Evolutionary conservation across 192 early-diverging fungal species (phyloP).

Genomic region (Entrophospora sp.): DNA sequence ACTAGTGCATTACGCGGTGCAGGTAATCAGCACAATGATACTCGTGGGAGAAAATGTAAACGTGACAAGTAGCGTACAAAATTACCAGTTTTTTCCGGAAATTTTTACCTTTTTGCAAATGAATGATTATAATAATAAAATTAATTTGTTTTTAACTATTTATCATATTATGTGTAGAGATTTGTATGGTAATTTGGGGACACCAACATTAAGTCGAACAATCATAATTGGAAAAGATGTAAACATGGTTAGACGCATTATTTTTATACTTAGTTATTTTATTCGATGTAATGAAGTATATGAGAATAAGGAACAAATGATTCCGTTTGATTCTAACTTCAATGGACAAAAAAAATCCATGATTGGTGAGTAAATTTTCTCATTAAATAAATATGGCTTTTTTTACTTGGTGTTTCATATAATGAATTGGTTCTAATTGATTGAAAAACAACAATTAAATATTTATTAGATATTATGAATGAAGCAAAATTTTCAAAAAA

Average conservation of each 20-base stretch:
- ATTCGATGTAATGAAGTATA: slow-evolving; percentile 53
- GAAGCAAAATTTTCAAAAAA: no score
- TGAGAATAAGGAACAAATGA: slow-evolving; percentile 25
- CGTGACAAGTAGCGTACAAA: no score
- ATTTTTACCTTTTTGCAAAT: no score
- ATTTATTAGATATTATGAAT: no score
- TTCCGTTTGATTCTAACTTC: background rate
- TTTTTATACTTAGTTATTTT: slow-evolving; percentile 48
- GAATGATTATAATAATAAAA: background rate
- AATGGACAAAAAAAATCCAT: background rate
- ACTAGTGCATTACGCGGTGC: no score
- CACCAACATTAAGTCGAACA: slow-evolving; percentile 37
- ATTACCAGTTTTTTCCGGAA: no score
- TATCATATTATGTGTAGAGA: slow-evolving; percentile 23
- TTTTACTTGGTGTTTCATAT: no score
- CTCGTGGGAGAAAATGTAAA: no score
- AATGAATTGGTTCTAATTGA: no score
- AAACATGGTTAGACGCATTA: slow-evolving; percentile 37
- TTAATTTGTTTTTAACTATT: background rate
- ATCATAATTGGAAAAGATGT: slow-evolving; percentile 42
- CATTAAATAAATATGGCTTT: no score
- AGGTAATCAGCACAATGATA: no score
- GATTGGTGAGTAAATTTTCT: background rate
- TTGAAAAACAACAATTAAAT: no score
- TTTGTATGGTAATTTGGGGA: slow-evolving; percentile 44